Conservation (phyloP, 331 rosid genomes). For the Rhamnella rubrinervis region DNA sequence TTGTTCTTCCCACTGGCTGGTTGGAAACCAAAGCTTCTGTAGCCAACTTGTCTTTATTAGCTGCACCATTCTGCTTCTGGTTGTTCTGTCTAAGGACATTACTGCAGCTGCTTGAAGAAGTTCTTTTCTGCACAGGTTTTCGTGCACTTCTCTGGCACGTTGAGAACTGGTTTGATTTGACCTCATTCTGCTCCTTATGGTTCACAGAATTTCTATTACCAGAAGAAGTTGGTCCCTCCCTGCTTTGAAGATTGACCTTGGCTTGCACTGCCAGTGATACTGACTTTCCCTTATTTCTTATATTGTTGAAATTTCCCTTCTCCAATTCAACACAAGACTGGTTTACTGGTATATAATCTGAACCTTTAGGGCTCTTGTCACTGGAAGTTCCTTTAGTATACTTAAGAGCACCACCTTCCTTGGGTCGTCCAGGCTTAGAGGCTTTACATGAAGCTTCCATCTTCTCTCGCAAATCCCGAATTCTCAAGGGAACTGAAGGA, state of each 20-base stretch:
- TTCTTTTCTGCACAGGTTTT: conserved; percentile 48
- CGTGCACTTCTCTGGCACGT: conserved; percentile 41
- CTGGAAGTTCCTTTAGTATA: conserved; percentile 35
- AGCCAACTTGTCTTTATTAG: conserved; percentile 43
- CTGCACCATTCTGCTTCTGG: conserved; percentile 73
- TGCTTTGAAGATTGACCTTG: conserved; percentile 45
- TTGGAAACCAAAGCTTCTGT: conserved; percentile 42
- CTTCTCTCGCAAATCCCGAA: conserved; percentile 74
- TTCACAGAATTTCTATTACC: conserved; percentile 41
- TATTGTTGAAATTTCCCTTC: conserved; percentile 29
- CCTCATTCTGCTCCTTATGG: conserved; percentile 50
- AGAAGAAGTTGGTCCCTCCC: conserved; percentile 41
- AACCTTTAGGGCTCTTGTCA: conserved; percentile 37
- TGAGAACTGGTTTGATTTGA: conserved; percentile 45
- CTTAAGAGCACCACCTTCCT: conserved; percentile 28
- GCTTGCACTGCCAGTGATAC: conserved; percentile 47
- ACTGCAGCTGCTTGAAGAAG: conserved; percentile 33
- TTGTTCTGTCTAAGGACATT: conserved; percentile 63
- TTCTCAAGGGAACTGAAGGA: conserved; percentile 68
- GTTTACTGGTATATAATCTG: conserved; percentile 38
- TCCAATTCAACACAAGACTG: conserved; percentile 44
- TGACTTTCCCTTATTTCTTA: conserved; percentile 53
- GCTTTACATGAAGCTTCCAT: conserved; percentile 63
- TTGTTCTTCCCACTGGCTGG: conserved; percentile 38
- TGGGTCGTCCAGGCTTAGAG: conserved; percentile 40